Evolutionary conservation across 441 rosid species (phyloP).

Genomic region (Eugenia klotzschiana): DNA sequence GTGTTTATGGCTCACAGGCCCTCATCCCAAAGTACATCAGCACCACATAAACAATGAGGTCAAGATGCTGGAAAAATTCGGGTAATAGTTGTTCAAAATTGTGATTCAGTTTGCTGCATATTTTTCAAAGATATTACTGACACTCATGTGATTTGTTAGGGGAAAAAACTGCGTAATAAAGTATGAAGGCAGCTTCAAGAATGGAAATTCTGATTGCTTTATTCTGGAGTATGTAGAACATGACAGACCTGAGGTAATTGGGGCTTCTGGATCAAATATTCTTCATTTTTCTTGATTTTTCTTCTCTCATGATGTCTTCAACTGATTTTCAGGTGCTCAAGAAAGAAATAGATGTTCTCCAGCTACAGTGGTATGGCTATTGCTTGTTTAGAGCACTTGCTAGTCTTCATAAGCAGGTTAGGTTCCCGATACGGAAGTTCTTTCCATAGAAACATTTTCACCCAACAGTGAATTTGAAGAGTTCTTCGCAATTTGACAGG

Average conservation of each 20-base stretch:
- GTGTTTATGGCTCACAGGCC: conserved; percentile 34
- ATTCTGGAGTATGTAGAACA: conserved; percentile 83
- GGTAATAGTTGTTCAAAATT: conserved; percentile 24
- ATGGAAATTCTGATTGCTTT: conserved; percentile 65
- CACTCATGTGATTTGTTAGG: conserved; percentile 25
- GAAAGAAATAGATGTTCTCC: conserved; percentile 56
- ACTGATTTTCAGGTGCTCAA: conserved; percentile 37
- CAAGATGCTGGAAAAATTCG: conserved; percentile 80
- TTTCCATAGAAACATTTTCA: neutral
- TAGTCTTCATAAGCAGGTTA: conserved; percentile 79
- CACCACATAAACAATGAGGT: conserved; percentile 56
- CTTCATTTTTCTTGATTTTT: neutral
- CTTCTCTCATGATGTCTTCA: conserved; percentile 2
- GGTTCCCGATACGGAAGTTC: neutral
- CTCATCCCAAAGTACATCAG: conserved; percentile 66
- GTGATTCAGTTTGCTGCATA: neutral
- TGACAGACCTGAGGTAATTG: conserved; percentile 78
- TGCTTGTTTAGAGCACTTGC: conserved; percentile 87
- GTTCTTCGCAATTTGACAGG: conserved; percentile 27
- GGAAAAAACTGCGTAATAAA: conserved; percentile 73
- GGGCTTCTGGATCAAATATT: neutral
- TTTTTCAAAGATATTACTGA: neutral
- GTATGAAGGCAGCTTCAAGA: conserved; percentile 67
- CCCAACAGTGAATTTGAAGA: neutral
- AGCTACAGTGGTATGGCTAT: conserved; percentile 70